Evolutionary conservation across 768 basidiomycete genomes (phyloP), one percentile per base, ranked within the genome.

Genomic region (Fomitopsis serialis): DNA sequence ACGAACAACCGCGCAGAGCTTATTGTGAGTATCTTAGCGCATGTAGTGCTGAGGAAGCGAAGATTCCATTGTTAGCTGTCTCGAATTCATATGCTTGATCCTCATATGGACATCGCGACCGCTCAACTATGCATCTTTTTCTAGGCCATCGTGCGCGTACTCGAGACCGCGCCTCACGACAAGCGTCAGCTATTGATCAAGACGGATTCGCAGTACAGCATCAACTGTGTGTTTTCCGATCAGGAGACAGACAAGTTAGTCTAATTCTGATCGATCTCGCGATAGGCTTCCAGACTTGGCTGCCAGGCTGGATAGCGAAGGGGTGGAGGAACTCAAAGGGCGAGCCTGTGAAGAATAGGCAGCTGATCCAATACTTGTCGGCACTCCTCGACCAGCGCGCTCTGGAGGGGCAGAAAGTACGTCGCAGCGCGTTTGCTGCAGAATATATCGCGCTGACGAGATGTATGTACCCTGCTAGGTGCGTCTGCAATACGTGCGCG

Each of bases 1-100:
- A 92, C 91, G 1, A 94, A 94, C 64, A 92, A 93, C 55, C 73
- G 92, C 25, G 94, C 92, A 11, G 94, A 97, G 66, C 75, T 96
- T 29, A 82, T 93, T 51, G 94, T 91, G n/a, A n/a, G n/a, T n/a
- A n/a, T n/a, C n/a, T n/a, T n/a, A n/a, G n/a, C n/a, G n/a, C n/a
- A n/a, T n/a, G n/a, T n/a, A n/a, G n/a, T n/a, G n/a, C n/a, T n/a
- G n/a, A n/a, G n/a, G n/a, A 53, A 51, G 80, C 74, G 29, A 3
- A 12, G 21, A 35, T 52, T 24, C 10, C n/a, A n/a, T n/a, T n/a
- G n/a, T n/a, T n/a, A n/a, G n/a, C n/a, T n/a, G n/a, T n/a, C n/a
- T n/a, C n/a, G n/a, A n/a, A n/a, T 40, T 15, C 15, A 40, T 19
- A 25, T 35, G 13, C 37, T 22, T 13, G 48, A 25, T 35, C 8